A percentile compares a stretch with the other conserved stretches of the same genome.
phyloP scores from a whole-genome alignment of 2,329 filamentous ascomycete species.

The Apiospora rasikravindrae region DNA sequence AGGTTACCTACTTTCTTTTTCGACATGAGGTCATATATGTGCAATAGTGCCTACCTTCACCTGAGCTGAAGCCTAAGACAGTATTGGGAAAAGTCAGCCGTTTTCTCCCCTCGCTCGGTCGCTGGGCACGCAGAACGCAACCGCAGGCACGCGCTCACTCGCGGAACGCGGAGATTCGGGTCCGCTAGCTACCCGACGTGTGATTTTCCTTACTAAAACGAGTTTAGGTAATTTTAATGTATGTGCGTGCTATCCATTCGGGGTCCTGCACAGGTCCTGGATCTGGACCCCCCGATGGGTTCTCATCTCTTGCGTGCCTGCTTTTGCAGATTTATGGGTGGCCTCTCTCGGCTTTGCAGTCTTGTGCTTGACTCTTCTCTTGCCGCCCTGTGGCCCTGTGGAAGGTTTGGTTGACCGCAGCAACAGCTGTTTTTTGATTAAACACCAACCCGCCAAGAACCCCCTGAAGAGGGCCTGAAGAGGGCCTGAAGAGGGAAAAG shows the following conservation, averaged over 20 bases:
- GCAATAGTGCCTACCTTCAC: neutral
- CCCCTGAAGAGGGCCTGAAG: conserved; percentile 3
- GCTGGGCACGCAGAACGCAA: neutral
- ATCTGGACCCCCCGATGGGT: conserved; percentile 8
- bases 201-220: conserved; percentile 5
- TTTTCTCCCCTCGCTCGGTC: neutral
- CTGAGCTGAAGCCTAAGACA: neutral
- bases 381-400: neutral
- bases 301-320: neutral
- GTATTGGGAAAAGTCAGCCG: neutral
- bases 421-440: neutral
- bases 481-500: neutral
- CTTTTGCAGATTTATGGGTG: neutral
- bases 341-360: neutral
- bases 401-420: neutral
- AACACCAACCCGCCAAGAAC: neutral
- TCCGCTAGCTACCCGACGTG: conserved; percentile 8
- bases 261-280: conserved; percentile 1
- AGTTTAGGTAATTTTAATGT: conserved; percentile 11
- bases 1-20: neutral
- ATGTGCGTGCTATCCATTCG: conserved; percentile 3
- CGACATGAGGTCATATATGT: neutral
- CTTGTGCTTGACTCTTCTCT: neutral
- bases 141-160: neutral
- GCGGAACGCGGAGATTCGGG: conserved; percentile 13